A percentile compares a stretch with the other conserved stretches of the same genome.
These are phyloP conservation scores for Eucommia ulmoides DNA, from an alignment of 257 asterid species.

Conservation along the genomic window DNA sequence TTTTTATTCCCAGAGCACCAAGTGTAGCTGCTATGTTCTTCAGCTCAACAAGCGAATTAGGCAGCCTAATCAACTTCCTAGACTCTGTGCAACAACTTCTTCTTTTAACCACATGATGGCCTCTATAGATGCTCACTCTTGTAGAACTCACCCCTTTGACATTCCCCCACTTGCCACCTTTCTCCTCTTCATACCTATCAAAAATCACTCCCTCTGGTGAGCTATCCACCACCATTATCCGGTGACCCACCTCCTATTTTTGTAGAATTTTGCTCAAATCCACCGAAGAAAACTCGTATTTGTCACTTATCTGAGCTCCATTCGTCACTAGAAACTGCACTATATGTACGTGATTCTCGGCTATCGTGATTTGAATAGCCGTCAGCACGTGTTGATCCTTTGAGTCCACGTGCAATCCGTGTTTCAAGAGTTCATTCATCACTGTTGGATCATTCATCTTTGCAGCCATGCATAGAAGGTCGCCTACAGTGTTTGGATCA, in stretches of 20 bases:
- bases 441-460: constrained; percentile 30
- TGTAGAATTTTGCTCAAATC: constrained; percentile 41
- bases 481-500: constrained; percentile 64
- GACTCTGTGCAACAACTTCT: constrained; percentile 37
- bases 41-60: constrained; percentile 45
- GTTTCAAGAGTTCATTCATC: constrained; percentile 54
- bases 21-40: constrained; percentile 55
- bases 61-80: constrained; percentile 53
- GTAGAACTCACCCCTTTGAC: constrained; percentile 7
- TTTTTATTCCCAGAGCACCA: no score
- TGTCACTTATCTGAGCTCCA: constrained; percentile 57
- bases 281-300: constrained; percentile 15
- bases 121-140: constrained; percentile 66
- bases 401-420: constrained; percentile 63
- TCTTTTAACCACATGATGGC: constrained; percentile 44
- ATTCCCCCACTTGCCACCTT: constrained; percentile 5
- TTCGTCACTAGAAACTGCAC: constrained; percentile 56
- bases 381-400: constrained; percentile 58
- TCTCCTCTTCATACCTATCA: constrained; percentile 16
- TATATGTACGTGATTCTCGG: constrained; percentile 45
- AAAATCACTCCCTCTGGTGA: constrained; percentile 10
- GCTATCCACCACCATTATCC: constrained; percentile 24
- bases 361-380: constrained; percentile 53
- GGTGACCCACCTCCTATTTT: constrained; percentile 54
- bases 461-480: constrained; percentile 79